These are phyloP conservation scores for Xylaria palmicola DNA, from an alignment of 495 filamentous ascomycete species.

Conservation along the genomic window DNA sequence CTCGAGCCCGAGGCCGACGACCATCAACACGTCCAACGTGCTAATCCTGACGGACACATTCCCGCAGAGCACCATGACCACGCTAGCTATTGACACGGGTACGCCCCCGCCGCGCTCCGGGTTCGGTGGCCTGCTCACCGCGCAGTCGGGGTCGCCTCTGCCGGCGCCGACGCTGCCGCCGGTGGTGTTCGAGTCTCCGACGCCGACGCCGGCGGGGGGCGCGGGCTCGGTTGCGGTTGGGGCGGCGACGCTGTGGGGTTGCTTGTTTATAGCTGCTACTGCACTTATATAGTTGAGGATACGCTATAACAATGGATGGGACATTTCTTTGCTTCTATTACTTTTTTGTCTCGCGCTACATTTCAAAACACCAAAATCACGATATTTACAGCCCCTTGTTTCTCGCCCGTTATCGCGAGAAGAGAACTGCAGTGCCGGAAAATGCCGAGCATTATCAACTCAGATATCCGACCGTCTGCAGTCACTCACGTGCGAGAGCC, in stretches of 20 bases:
- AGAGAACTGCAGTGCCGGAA: too few species aligned
- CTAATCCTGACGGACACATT: conserved; percentile 18
- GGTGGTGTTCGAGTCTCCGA: conserved; percentile 1
- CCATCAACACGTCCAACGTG: conserved; percentile 19
- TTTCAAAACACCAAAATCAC: too few species aligned
- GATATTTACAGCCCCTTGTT: too few species aligned
- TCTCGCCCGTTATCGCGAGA: too few species aligned
- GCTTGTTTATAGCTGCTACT: background rate
- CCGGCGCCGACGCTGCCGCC: background rate
- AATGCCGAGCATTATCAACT: too few species aligned
- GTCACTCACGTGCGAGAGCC: too few species aligned
- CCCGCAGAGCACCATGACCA: conserved; percentile 14
- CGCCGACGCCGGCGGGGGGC: background rate
- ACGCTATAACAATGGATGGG: background rate
- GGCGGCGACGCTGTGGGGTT: conserved; percentile 13
- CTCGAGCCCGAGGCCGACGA: background rate
- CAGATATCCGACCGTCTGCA: too few species aligned
- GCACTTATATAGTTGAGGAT: background rate
- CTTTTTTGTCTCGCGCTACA: too few species aligned
- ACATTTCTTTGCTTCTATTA: too few species aligned
- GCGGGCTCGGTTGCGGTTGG: conserved; percentile 4
- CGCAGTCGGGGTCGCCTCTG: conserved; percentile 5
- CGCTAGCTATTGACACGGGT: conserved; percentile 19
- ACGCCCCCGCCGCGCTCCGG: conserved; percentile 14
- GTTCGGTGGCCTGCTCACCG: conserved; percentile 15